phyloP scores from a whole-genome alignment of 345 rosid genomes.

The Salix brachista region DNA sequence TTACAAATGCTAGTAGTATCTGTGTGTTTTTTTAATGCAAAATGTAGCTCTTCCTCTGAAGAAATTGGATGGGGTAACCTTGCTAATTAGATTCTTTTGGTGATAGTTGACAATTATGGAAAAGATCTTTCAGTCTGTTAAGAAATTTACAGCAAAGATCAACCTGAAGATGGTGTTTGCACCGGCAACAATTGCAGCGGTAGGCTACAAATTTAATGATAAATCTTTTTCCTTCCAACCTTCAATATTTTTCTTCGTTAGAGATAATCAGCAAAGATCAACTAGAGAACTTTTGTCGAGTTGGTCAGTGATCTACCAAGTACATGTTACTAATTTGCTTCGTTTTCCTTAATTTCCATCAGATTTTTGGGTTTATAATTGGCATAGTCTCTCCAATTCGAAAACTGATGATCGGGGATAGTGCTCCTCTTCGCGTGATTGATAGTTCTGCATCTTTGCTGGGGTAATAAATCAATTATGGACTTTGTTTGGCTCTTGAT shows the following conservation, averaged over 20 bases:
- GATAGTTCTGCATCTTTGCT: slow-evolving; percentile 28
- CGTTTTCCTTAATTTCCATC: background rate
- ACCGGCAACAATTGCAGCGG: background rate
- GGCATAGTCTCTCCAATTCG: slow-evolving; percentile 28
- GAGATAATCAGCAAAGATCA: too few relatives aligned
- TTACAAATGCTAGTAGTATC: background rate
- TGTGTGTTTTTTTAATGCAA: background rate
- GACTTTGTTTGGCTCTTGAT: background rate
- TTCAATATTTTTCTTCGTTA: too few relatives aligned
- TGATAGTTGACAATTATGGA: background rate
- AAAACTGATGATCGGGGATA: slow-evolving; percentile 24
- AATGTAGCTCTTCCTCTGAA: too few relatives aligned
- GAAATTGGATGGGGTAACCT: background rate
- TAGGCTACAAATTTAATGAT: background rate
- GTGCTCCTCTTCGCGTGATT: slow-evolving; percentile 40
- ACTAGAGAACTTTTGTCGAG: too few relatives aligned
- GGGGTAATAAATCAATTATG: slow-evolving; percentile 21
- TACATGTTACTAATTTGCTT: too few relatives aligned
- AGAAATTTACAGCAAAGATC: background rate
- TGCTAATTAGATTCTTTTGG: background rate
- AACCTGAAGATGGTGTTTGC: background rate
- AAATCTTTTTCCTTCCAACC: too few relatives aligned
- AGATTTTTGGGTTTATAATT: slow-evolving; percentile 33
- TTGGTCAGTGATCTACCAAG: too few relatives aligned
- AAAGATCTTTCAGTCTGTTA: background rate